These are phyloP conservation scores for Selenicereus undatus DNA, from an alignment of 148 eudicot species.

Conservation along the genomic window DNA sequence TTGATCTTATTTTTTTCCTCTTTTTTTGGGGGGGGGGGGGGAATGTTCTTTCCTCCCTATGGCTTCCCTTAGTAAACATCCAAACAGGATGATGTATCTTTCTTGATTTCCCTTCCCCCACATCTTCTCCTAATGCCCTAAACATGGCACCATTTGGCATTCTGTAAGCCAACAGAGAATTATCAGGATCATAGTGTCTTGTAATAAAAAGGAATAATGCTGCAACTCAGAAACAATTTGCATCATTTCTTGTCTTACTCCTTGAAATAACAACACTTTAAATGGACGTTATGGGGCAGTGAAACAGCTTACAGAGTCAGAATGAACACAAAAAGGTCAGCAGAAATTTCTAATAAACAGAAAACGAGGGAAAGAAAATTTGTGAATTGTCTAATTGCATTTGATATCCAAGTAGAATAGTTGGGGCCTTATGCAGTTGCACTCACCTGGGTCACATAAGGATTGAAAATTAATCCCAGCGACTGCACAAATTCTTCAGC, in stretches of 20 bases:
- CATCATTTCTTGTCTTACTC: neutral
- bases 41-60: too few species aligned
- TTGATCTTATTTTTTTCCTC: too few species aligned
- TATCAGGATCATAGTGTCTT: too few species aligned
- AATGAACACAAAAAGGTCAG: neutral
- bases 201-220: too few species aligned
- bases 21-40: too few species aligned
- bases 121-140: too few species aligned
- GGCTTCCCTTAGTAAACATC: too few species aligned
- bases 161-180: too few species aligned
- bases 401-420: neutral
- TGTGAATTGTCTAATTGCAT: neutral
- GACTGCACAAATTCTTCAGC: slow-evolving; percentile 80
- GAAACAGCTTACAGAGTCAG: neutral
- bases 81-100: too few species aligned
- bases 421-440: neutral
- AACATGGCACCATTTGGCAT: too few species aligned
- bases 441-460: slow-evolving; percentile 73
- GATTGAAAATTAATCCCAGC: slow-evolving; percentile 82
- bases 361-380: neutral
- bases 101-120: too few species aligned
- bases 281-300: neutral
- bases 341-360: neutral
- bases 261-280: neutral
- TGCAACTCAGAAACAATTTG: too few species aligned